Conservation (phyloP, 129 eudicot genomes). For the Saussurea involucrata region DNA sequence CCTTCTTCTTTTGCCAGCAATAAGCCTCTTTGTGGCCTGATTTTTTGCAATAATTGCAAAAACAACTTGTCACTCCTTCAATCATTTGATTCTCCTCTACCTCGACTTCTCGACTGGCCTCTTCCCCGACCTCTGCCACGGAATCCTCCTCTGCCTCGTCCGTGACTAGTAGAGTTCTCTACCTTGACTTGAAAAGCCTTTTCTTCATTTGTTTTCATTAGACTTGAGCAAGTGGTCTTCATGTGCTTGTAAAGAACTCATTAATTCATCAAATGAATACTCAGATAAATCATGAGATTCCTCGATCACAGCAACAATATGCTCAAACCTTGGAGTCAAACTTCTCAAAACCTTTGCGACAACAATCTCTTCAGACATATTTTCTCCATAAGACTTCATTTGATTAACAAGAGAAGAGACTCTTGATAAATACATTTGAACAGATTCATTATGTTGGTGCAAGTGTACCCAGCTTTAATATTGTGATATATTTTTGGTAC, state of each 20-base stretch:
- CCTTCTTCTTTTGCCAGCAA: too few species aligned
- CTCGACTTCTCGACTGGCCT: too few species aligned
- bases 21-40: too few species aligned
- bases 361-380: not conserved
- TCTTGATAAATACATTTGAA: not conserved
- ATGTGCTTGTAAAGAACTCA: conserved; percentile 5
- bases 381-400: not conserved
- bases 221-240: not conserved
- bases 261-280: not conserved
- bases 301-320: not conserved
- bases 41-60: too few species aligned
- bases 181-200: not conserved
- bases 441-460: too few species aligned
- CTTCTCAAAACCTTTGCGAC: not conserved
- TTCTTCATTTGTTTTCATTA: not conserved
- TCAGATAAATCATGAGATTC: not conserved
- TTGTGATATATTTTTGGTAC: too few species aligned
- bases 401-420: not conserved
- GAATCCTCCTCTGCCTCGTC: not conserved
- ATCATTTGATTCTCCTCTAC: too few species aligned
- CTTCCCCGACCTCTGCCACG: not conserved
- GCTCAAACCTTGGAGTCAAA: not conserved
- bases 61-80: too few species aligned
- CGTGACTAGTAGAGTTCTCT: not conserved
- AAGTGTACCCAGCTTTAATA: too few species aligned